Percentiles rank a stretch among this genome's conserved stretches.
Evolutionary conservation across 2,329 filamentous ascomycete species (phyloP).

Genomic region (Nothopassalora personata): DNA sequence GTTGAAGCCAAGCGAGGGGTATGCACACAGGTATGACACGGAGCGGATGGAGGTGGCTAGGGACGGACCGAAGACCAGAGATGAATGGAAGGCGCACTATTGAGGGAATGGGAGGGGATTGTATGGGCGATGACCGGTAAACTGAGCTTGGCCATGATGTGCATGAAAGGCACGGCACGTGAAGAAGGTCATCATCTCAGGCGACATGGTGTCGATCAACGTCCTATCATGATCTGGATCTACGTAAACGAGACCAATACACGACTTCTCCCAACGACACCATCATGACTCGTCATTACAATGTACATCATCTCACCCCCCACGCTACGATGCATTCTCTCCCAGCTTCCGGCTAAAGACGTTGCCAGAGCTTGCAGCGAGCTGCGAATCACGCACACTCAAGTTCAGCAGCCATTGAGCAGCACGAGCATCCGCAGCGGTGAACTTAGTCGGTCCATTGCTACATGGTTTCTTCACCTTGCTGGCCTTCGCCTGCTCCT

Average conservation of each 20-base stretch:
- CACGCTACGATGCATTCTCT: neutral
- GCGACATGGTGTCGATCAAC: too few relatives aligned
- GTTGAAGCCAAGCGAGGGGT: neutral
- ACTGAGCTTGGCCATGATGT: neutral
- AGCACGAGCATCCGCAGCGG: slow-evolving; percentile 19
- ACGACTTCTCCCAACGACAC: neutral
- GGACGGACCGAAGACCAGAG: neutral
- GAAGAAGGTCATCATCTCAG: neutral
- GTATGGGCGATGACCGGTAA: neutral
- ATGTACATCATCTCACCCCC: neutral
- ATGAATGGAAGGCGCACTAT: neutral
- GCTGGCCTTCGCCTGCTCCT: neutral
- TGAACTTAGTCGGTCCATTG: slow-evolving; percentile 11
- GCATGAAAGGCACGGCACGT: neutral
- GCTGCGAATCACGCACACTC: slow-evolving; percentile 18
- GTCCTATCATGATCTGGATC: neutral
- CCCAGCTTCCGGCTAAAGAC: neutral
- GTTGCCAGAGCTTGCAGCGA: slow-evolving; percentile 6
- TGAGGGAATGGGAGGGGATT: neutral
- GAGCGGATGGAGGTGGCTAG: neutral
- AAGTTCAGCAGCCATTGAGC: slow-evolving; percentile 25
- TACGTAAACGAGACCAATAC: neutral
- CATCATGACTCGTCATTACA: neutral
- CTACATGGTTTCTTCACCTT: neutral
- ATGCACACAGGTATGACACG: neutral